phyloP scores from a whole-genome alignment of 1,284 basidiomycete species.

The Heterobasidion irregulare region DNA sequence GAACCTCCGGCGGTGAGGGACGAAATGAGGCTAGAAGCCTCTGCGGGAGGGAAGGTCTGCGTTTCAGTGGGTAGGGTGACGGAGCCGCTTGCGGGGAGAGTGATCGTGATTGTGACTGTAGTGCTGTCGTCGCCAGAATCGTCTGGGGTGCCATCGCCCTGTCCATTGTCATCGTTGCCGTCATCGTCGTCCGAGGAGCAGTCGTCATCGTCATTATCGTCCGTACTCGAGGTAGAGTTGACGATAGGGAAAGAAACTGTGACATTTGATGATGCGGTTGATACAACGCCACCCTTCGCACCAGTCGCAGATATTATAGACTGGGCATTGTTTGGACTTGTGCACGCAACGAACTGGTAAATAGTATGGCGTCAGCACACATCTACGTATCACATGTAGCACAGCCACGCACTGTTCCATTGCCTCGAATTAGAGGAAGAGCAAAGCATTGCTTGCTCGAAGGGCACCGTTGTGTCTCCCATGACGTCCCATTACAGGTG shows the following conservation, averaged over 20 bases:
- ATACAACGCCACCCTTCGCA: constrained; percentile 28
- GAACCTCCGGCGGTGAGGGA: constrained; percentile 19
- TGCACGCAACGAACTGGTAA: constrained; percentile 35
- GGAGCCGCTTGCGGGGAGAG: constrained; percentile 27
- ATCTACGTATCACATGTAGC: not conserved
- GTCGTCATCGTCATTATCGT: constrained; percentile 2
- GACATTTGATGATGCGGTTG: constrained; percentile 15
- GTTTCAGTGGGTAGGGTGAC: constrained; percentile 17
- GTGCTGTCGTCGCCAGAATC: not conserved
- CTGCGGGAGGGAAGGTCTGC: constrained; percentile 31
- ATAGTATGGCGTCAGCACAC: not conserved
- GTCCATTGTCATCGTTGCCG: not conserved
- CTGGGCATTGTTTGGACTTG: constrained; percentile 19
- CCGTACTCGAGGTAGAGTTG: not conserved
- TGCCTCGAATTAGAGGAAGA: constrained; percentile 28
- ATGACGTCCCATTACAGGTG: constrained; percentile 31
- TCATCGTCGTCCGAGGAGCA: not conserved
- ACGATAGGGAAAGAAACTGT: constrained; percentile 16
- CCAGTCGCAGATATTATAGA: constrained; percentile 35
- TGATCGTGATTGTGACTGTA: constrained; percentile 7
- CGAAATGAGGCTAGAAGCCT: constrained; percentile 32
- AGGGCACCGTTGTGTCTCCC: constrained; percentile 29
- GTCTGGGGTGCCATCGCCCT: not conserved
- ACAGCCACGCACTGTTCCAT: constrained; percentile 33
- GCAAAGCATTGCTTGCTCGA: constrained; percentile 36